Base-by-base conservation (phyloP, 139 green algal genomes). In the Chlamydomonas asymmetrica region DNA sequence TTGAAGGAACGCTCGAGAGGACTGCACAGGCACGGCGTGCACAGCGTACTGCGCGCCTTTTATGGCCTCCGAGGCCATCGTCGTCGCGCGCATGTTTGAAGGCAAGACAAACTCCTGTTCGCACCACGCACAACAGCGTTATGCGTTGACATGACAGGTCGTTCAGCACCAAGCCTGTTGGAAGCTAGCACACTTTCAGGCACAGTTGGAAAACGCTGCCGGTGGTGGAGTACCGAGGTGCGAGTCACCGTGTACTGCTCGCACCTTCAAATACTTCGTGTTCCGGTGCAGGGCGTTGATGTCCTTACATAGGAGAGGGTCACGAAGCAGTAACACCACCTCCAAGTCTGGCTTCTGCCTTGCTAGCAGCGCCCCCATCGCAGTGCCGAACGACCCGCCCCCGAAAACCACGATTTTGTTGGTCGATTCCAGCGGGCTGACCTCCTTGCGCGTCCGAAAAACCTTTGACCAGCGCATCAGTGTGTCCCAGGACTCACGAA, bases 11-110 rank as follows among this genome's bases (percentile, higher is more conserved):
- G 71, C 73, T 3, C 93, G 85, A 8, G 84, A 91, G 10, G 76
- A 92, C 87, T 99, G 96, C 62, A 98, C 95, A 3, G 96, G 96
- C 45, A 99, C 92, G 0, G 96, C 94, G 68, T 98, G 94, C 40
- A 99, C 86, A 27, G 90, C 92, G 64, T 90, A 97, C 59, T 93
- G 87, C 22, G 92, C 91, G 3, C 89, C 91, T 16, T n/a, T 29
- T 13, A 97, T 89, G 22, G 93, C 94, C 50, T 96, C 91, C 5
- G 73, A 45, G 0, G 85, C 76, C 61, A 84, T 78, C 5, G 91
- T 95, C 41, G 93, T 97, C 13, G 92, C 92, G 25, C 75, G 81
- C 35, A 99, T 81, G 74, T 98, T 98, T 50, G 23, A 25, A 1
- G 96, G 96, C 38, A 99, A 87, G 20, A 63, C 65, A 60, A 87